phyloP scores from a whole-genome alignment of 2,329 filamentous ascomycete genomes.

The Chalara sp. region DNA sequence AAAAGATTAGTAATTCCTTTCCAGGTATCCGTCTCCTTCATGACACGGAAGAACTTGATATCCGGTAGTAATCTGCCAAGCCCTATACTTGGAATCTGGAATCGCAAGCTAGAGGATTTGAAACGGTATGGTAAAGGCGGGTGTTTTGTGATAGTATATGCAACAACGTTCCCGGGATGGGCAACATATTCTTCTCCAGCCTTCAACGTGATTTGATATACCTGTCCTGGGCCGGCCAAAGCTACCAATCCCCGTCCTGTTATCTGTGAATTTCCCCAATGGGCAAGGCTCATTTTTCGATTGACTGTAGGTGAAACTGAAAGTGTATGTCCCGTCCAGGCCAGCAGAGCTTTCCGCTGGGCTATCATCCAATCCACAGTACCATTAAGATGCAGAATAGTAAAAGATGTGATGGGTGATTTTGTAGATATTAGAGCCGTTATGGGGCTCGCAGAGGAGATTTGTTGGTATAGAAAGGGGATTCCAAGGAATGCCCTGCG shows the following conservation, averaged over 20 bases:
- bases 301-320: slow-evolving; percentile 70
- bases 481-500: slow-evolving; percentile 74
- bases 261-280: slow-evolving; percentile 87
- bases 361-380: slow-evolving; percentile 92
- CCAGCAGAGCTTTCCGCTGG: slow-evolving; percentile 81
- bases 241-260: slow-evolving; percentile 85
- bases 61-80: slow-evolving; percentile 60
- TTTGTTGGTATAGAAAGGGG: slow-evolving; percentile 89
- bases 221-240: slow-evolving; percentile 77
- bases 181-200: slow-evolving; percentile 85
- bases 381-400: slow-evolving; percentile 83
- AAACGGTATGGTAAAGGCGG: slow-evolving; percentile 82
- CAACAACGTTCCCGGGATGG: slow-evolving; percentile 86
- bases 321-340: slow-evolving; percentile 91
- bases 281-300: slow-evolving; percentile 65
- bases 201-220: slow-evolving; percentile 77
- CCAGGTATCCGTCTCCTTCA: slow-evolving; percentile 69
- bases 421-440: slow-evolving; percentile 86
- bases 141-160: slow-evolving; percentile 72
- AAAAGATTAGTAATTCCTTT: slow-evolving; percentile 57
- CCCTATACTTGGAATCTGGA: slow-evolving; percentile 69
- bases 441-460: slow-evolving; percentile 81
- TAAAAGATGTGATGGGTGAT: slow-evolving; percentile 78
- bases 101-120: slow-evolving; percentile 64
- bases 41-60: slow-evolving; percentile 63